These are phyloP conservation scores for Suhomyces taliae DNA, from an alignment of 1,139 yeast species.

Conservation along the genomic window DNA sequence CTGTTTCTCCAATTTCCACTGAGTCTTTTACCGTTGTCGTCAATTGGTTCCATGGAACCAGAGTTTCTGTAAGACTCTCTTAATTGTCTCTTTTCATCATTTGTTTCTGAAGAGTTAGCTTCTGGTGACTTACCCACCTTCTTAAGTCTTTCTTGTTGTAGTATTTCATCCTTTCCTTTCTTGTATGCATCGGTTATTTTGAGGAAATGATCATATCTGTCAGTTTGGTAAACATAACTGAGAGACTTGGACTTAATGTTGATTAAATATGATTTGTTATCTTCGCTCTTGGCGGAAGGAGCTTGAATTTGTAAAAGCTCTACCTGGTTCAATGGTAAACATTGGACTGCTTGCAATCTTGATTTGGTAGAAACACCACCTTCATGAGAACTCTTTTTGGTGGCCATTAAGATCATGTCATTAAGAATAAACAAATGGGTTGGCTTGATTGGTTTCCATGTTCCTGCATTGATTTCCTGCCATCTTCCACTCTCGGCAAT, in stretches of 20 bases:
- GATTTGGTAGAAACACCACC: constrained; percentile 22
- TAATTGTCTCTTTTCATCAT: constrained; percentile 42
- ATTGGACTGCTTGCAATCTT: constrained; percentile 68
- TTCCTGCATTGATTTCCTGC: constrained; percentile 85
- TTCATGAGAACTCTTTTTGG: constrained; percentile 47
- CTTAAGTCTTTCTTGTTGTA: constrained; percentile 47
- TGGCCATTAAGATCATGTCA: constrained; percentile 75
- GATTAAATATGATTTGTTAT: constrained; percentile 38
- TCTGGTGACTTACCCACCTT: constrained; percentile 25
- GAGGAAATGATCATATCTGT: constrained; percentile 58
- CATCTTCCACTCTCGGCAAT: constrained; percentile 80
- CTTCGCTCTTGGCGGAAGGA: constrained; percentile 22
- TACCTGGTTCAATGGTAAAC: constrained; percentile 74
- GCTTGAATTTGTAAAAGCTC: constrained; percentile 42
- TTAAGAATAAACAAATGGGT: constrained; percentile 76
- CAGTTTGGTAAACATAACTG: constrained; percentile 65
- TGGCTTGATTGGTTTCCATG: constrained; percentile 78
- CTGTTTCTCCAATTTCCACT: constrained; percentile 35
- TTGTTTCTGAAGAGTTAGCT: constrained; percentile 6
- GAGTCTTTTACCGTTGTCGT: constrained; percentile 29
- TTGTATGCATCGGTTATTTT: constrained; percentile 59
- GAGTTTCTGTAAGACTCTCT: constrained; percentile 44
- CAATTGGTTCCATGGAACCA: constrained; percentile 27
- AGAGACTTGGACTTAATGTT: constrained; percentile 49
- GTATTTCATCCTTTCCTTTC: constrained; percentile 63